phyloP scores from a whole-genome alignment of 2,329 filamentous ascomycete genomes.

The Cercospora beticola region DNA sequence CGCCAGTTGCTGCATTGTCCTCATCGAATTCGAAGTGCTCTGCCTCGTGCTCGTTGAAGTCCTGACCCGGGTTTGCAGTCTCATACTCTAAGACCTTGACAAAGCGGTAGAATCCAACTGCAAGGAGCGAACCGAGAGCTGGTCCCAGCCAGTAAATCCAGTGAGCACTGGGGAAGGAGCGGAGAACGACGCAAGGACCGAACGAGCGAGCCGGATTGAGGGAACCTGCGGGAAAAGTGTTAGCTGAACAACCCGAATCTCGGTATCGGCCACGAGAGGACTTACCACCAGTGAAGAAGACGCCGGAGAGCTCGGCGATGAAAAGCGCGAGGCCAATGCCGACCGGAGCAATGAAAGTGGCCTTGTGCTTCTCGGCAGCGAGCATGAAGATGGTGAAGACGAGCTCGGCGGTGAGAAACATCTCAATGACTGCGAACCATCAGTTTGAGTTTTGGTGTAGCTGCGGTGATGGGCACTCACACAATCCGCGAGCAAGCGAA shows the following conservation, averaged over 20 bases:
- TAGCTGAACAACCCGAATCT: background rate
- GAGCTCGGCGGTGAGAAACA: slow-evolving; percentile 52
- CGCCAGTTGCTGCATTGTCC: slow-evolving; percentile 33
- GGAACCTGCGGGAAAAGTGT: slow-evolving; percentile 34
- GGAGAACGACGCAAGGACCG: slow-evolving; percentile 48
- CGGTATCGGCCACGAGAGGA: background rate
- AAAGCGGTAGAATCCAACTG: slow-evolving; percentile 51
- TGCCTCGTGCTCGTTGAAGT: slow-evolving; percentile 47
- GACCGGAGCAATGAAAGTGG: slow-evolving; percentile 43
- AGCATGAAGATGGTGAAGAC: slow-evolving; percentile 52
- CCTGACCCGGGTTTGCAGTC: slow-evolving; percentile 51
- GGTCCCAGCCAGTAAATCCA: slow-evolving; percentile 56
- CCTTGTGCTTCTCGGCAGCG: slow-evolving; percentile 46
- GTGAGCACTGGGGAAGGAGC: slow-evolving; percentile 46
- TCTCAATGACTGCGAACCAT: slow-evolving; percentile 44
- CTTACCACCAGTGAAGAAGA: slow-evolving; percentile 47
- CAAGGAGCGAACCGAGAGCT: slow-evolving; percentile 46
- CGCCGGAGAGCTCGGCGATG: slow-evolving; percentile 47
- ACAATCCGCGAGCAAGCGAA: slow-evolving; percentile 47
- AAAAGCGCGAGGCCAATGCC: slow-evolving; percentile 46
- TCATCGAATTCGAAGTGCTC: slow-evolving; percentile 40
- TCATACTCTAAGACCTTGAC: slow-evolving; percentile 53
- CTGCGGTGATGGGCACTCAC: slow-evolving; percentile 23
- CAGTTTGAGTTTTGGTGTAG: background rate
- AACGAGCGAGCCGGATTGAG: slow-evolving; percentile 53